phyloP scores from a whole-genome alignment of 768 basidiomycete species.

The Tricholoma flavovirens region DNA sequence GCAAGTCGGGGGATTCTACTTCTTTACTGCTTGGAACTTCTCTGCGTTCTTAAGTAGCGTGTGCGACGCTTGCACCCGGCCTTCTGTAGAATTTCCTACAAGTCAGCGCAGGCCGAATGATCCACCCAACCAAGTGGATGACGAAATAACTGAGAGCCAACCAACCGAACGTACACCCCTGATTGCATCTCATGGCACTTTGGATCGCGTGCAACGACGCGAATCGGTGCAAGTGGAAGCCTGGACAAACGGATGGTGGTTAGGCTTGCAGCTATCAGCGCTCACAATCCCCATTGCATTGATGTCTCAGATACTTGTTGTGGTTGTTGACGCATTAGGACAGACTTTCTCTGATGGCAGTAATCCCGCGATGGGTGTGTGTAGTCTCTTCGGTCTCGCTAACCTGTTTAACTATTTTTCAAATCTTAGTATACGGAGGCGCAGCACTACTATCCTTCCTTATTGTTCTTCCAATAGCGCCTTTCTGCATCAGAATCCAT shows the following conservation, averaged over 20 bases:
- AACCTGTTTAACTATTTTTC: background rate
- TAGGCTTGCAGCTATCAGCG: slow-evolving; percentile 47
- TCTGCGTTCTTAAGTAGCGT: background rate
- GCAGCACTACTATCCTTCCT: slow-evolving; percentile 43
- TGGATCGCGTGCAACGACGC: background rate
- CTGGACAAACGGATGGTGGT: slow-evolving; percentile 42
- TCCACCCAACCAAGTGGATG: background rate
- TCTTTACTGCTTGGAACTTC: background rate
- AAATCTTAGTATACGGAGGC: slow-evolving; percentile 41
- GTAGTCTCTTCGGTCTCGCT: background rate
- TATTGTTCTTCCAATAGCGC: slow-evolving; percentile 54
- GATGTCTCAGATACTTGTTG: slow-evolving; percentile 42
- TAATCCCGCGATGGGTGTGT: slow-evolving; percentile 42
- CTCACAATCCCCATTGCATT: slow-evolving; percentile 51
- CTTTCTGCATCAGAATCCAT: slow-evolving; percentile 37
- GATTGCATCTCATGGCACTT: background rate
- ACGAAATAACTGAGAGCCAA: background rate
- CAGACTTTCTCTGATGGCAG: slow-evolving; percentile 61
- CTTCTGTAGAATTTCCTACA: background rate
- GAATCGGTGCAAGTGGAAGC: slow-evolving; percentile 1
- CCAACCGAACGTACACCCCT: background rate
- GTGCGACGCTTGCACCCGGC: background rate
- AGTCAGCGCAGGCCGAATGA: background rate
- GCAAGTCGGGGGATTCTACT: background rate
- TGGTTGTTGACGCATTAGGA: slow-evolving; percentile 40